Conservation (phyloP, 1,284 basidiomycete genomes). For the Moesziomyces sp. region DNA sequence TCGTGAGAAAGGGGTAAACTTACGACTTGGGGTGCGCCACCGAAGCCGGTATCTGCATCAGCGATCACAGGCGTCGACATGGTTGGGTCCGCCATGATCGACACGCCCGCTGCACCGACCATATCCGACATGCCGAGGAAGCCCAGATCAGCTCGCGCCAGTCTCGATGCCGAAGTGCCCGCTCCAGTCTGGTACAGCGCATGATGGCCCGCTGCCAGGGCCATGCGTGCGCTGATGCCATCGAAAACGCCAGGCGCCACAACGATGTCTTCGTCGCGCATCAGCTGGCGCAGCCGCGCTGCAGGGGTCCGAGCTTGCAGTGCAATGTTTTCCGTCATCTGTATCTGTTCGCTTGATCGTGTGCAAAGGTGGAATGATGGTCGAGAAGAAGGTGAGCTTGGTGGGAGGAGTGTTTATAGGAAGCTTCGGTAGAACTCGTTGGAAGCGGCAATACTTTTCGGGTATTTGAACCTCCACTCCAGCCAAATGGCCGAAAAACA, state of each 20-base stretch:
- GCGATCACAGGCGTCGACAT: slow-evolving; percentile 73
- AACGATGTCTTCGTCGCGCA: slow-evolving; percentile 20
- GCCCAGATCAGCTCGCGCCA: slow-evolving; percentile 81
- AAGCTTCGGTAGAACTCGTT: neutral
- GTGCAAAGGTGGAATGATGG: neutral
- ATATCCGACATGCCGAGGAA: slow-evolving; percentile 81
- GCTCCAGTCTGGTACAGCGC: slow-evolving; percentile 82
- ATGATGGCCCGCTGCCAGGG: slow-evolving; percentile 75
- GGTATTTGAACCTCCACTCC: neutral
- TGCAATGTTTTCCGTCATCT: neutral
- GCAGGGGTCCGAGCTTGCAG: slow-evolving; percentile 21
- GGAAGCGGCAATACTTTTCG: slow-evolving; percentile 15
- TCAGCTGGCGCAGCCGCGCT: slow-evolving; percentile 25
- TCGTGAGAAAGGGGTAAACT: neutral
- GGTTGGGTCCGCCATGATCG: slow-evolving; percentile 26
- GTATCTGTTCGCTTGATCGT: too few relatives aligned
- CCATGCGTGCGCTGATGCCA: slow-evolving; percentile 81
- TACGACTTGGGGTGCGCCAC: slow-evolving; percentile 79
- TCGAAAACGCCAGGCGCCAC: slow-evolving; percentile 76
- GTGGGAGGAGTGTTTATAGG: neutral
- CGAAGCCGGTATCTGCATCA: slow-evolving; percentile 85
- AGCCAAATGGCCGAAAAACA: neutral
- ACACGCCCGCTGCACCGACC: slow-evolving; percentile 28
- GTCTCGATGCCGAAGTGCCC: slow-evolving; percentile 79
- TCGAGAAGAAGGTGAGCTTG: neutral